Evolutionary conservation across 73 alveolate genomes (phyloP), one percentile per base, ranked within the genome.

Genomic region (Tetrahymena thermophila): DNA sequence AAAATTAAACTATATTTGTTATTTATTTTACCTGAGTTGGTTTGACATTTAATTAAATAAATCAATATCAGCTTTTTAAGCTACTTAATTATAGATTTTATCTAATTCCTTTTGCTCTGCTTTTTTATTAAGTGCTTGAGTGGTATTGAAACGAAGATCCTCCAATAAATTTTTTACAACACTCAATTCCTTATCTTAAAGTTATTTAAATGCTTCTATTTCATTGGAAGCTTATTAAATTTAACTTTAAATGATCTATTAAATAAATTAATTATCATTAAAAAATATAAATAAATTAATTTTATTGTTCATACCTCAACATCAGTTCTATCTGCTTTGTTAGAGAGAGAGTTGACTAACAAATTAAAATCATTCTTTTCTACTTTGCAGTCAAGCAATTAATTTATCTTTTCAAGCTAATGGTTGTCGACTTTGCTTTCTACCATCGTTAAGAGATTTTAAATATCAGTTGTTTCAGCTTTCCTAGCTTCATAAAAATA

Each of bases 391-490:
- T 97, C 98, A 9, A 97, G 95, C 17, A 85, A 85, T n/a, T 94
- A 35, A 2, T 31, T 94, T 21, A 97, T 31, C 28, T 85, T 40
- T 37, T 96, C 96, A 3, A 97, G 44, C 40, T 71, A 56, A 23
- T 58, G 44, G 23, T 56, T 9, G 40, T 96, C 97, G 2, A 94
- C 96, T 93, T 97, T 97, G 28, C 93, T 71, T 23, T 96, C 97
- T 6, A 97, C 94, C 42, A 71, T 56, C 0, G 95, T 43, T 43
- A 96, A 85, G 8, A 96, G 94, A 42, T 95, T 96, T 43, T 93
- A 94, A 23, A 97, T 38, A 55, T 97, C 98, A 35, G 94, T 94
- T 34, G 95, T 85, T n/a, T 96, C 98, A 56, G 98, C 98, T 83
- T 96, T 96, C 84, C 96, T 96, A 37, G 98, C 96, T 50, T 50